Evolutionary conservation across 176 grass and related monocot genomes (phyloP).

Genomic region (Oryza officinalis): DNA sequence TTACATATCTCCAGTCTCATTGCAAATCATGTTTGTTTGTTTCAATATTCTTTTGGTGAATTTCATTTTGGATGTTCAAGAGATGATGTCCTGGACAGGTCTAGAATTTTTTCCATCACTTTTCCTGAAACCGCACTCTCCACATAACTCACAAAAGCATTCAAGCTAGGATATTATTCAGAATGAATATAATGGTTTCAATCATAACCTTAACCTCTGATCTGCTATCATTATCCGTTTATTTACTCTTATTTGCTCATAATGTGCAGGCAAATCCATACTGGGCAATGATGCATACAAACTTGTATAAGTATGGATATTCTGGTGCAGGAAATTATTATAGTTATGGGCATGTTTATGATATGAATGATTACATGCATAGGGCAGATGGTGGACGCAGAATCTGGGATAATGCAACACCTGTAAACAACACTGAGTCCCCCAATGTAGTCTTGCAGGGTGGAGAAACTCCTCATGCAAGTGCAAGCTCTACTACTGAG

Average conservation of each 20-base stretch:
- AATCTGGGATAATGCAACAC: conserved; percentile 63
- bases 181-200: conserved; percentile 11
- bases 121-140: neutral
- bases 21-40: neutral
- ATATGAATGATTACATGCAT: conserved; percentile 70
- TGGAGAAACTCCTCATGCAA: conserved; percentile 42
- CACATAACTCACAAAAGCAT: neutral
- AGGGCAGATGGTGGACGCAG: conserved; percentile 74
- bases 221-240: neutral
- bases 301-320: conserved; percentile 87
- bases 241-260: conserved; percentile 24
- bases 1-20: conserved; percentile 19
- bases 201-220: neutral
- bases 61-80: neutral
- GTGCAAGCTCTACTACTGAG: conserved; percentile 52
- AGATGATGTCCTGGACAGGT: neutral
- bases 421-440: conserved; percentile 55
- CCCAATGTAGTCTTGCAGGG: conserved; percentile 44
- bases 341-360: conserved; percentile 68
- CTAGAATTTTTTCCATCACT: neutral
- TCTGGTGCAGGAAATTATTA: conserved; percentile 77
- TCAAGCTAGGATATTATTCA: neutral
- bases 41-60: neutral
- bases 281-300: conserved; percentile 92
- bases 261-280: conserved; percentile 73